Percentiles rank a stretch among this genome's conserved stretches.
phyloP scores from a whole-genome alignment of 1,284 basidiomycete genomes.

The Sanghuangporus sanghuang region DNA sequence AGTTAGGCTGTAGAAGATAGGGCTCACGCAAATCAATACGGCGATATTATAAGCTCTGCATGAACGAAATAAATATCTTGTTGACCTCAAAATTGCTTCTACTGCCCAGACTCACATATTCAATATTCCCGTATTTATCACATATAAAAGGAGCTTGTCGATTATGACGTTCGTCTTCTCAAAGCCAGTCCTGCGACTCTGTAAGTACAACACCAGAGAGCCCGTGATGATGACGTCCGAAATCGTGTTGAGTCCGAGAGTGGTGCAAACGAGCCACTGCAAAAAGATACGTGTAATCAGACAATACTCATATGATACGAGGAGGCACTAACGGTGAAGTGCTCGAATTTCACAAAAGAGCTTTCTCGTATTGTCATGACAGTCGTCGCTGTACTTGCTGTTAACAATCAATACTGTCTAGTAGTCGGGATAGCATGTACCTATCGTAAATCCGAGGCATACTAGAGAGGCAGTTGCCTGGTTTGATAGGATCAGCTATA shows the following conservation, averaged over 20 bases:
- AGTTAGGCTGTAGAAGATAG: not conserved
- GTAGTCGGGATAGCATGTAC: not conserved
- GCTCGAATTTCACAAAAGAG: not conserved
- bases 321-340: not conserved
- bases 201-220: slow-evolving; percentile 2
- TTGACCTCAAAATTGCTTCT: not conserved
- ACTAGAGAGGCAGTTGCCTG: slow-evolving; percentile 1
- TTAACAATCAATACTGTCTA: not conserved
- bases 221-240: slow-evolving; percentile 8
- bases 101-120: not conserved
- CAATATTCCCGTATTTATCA: slow-evolving; percentile 7
- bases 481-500: not conserved
- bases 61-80: not conserved
- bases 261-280: slow-evolving; percentile 10
- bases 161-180: slow-evolving; percentile 5
- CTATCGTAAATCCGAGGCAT: slow-evolving; percentile 2
- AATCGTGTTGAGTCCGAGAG: slow-evolving; percentile 1
- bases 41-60: slow-evolving; percentile 1
- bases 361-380: not conserved
- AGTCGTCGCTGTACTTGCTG: not conserved
- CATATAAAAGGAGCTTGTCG: slow-evolving; percentile 9
- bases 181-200: slow-evolving; percentile 8
- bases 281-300: not conserved
- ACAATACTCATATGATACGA: too few relatives aligned
- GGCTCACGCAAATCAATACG: slow-evolving; percentile 8